Evolutionary conservation across 768 basidiomycete species (phyloP).

Genomic region (Agrocybe praecox): DNA sequence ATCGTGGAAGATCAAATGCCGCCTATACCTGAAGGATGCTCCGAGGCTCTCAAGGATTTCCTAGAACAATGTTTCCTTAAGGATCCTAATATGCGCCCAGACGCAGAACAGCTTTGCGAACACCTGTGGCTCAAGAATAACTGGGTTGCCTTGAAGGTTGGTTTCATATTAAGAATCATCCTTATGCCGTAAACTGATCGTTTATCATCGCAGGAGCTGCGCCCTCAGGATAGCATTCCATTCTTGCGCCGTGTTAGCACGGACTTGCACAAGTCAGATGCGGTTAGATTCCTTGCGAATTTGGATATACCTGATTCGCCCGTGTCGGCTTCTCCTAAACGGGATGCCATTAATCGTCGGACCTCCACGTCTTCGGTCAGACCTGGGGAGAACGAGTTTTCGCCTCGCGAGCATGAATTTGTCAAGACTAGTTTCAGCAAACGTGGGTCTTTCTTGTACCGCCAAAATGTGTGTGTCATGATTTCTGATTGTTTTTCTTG

Average conservation of each 20-base stretch:
- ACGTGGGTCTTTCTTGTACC: constrained; percentile 53
- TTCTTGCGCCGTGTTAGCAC: constrained; percentile 91
- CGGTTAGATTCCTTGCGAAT: constrained; percentile 52
- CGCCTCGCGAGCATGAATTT: constrained; percentile 77
- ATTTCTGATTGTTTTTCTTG: constrained; percentile 11
- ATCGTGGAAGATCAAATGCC: constrained; percentile 95
- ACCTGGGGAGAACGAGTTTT: constrained; percentile 49
- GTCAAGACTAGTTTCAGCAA: constrained; percentile 93
- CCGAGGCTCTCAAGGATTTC: constrained; percentile 78
- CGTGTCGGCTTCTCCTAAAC: constrained; percentile 34
- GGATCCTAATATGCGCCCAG: constrained; percentile 80
- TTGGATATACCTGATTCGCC: constrained; percentile 48
- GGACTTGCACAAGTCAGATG: constrained; percentile 78
- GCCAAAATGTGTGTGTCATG: neutral
- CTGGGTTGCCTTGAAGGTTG: constrained; percentile 79
- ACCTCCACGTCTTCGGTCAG: constrained; percentile 41
- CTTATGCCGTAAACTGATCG: neutral
- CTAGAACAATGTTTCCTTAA: constrained; percentile 89
- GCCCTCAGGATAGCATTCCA: constrained; percentile 93
- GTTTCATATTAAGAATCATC: constrained; percentile 12
- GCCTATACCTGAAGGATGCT: constrained; percentile 80
- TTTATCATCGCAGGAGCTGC: constrained; percentile 57
- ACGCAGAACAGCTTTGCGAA: constrained; percentile 82
- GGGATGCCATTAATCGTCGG: constrained; percentile 41
- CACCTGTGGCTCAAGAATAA: constrained; percentile 89